Percentiles rank a stretch among this genome's conserved stretches.
Conservation (phyloP, 2,329 filamentous ascomycete species). For the Claviceps capensis region DNA sequence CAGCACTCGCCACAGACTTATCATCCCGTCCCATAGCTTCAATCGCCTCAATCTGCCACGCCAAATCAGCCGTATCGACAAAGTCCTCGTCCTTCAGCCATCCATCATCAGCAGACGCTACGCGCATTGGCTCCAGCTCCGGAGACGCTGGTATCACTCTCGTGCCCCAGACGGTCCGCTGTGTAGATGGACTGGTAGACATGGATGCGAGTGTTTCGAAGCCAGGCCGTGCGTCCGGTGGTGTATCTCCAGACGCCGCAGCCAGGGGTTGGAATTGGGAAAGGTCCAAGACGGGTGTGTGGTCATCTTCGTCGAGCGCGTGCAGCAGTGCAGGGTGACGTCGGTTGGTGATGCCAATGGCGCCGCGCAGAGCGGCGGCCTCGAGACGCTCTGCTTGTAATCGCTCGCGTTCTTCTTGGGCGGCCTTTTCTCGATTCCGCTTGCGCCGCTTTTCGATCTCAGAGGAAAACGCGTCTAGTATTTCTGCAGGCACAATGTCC, state of each 20-base stretch:
- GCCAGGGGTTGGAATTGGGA: constrained; percentile 54
- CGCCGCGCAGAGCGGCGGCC: constrained; percentile 50
- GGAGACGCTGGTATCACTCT: constrained; percentile 49
- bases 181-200: constrained; percentile 64
- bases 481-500: constrained; percentile 64
- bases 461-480: constrained; percentile 59
- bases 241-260: constrained; percentile 34
- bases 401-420: constrained; percentile 74
- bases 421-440: constrained; percentile 69
- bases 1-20: constrained; percentile 7
- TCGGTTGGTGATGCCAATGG: constrained; percentile 21
- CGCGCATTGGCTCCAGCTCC: constrained; percentile 28
- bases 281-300: constrained; percentile 29
- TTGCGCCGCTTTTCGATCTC: constrained; percentile 68
- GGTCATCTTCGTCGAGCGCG: constrained; percentile 22
- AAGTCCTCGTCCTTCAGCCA: constrained; percentile 78
- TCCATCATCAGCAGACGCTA: constrained; percentile 48
- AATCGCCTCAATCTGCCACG: constrained; percentile 44
- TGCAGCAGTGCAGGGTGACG: constrained; percentile 20
- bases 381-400: constrained; percentile 70
- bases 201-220: constrained; percentile 61
- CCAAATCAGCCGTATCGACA: constrained; percentile 45
- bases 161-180: constrained; percentile 89
- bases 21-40: constrained; percentile 22
- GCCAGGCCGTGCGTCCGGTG: constrained; percentile 43